Evolutionary conservation across 345 rosid species (phyloP), one percentile per base, ranked within the genome.

Genomic region (Eucalyptus pumila): DNA sequence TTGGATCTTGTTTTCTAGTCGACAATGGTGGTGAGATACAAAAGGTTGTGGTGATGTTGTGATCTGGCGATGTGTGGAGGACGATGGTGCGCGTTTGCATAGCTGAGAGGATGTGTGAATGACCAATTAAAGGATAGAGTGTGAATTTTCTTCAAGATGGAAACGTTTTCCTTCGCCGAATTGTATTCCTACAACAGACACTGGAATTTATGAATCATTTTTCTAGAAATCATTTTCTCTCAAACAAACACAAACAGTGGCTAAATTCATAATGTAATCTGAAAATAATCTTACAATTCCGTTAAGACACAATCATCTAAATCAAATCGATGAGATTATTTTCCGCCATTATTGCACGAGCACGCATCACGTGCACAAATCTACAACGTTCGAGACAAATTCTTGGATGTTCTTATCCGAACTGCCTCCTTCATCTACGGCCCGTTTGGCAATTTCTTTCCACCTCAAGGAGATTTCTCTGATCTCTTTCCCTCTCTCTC

Each of bases 371-470:
- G 50, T 16, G 51, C 50, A 26, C 52, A 85, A 85, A 45, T 17
- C 37, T 5, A 72, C 45, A 72, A 72, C 72, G 30, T 86, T 44
- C 17, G 91, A 89, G 30, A 93, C 93, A 87, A 94, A 94, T 60
- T 93, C 92, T 3, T 92, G 86, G 5, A 94, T 91, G 56, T 91
- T 93, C 87, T 88, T 89, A 52, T 94, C 95, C 27, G 97, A 95
- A 87, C 91, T 94, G 89, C 96, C 96, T 24, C 94, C 96, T 89
- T 91, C 91, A 58, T 89, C 88, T 26, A 93, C 89, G 37, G 94
- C 93, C 51, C 90, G 92, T 85, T 89, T 85, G 81, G 95, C 96
- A 37, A 92, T 56, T 44, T 91, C 90, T 90, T 89, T 96, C 96
- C 96, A 96, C 65, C 89, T 92, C 54, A 65, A 90, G 5, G 93